Evolutionary conservation across 2,329 filamentous ascomycete genomes (phyloP), one percentile per base, ranked within the genome.

Genomic region (Parasarocladium wereldwijsianum): DNA sequence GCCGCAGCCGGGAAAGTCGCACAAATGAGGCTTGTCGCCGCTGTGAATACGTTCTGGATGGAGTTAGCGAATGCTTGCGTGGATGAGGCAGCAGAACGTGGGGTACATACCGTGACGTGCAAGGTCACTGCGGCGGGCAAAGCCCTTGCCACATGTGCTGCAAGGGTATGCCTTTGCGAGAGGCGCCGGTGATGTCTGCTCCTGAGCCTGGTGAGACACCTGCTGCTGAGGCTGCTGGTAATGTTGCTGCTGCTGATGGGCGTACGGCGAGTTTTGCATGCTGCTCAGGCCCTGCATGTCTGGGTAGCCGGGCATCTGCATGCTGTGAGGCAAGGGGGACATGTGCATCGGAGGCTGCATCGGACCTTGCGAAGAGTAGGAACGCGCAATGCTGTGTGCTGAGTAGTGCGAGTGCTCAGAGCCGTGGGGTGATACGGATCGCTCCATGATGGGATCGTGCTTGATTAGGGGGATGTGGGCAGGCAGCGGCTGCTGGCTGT

Each of bases 41-140:
- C 76, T 93, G 55, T 98, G 90, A 41, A 98, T 98, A 26, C 90
- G 83, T 58, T 96, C 87, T 94, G 43, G 82, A 23, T 31, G 10
- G 29, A 24, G 39, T 52, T 40, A 53, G 49, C 22, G 27, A 22
- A 17, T 17, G 9, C 13, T 19, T 17, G 6, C 12, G 16, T 24
- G 6, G n/a, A 5, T 14, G 8, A 10, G 6, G 9, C 19, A 8
- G 12, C 3, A 9, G 2, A 24, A 9, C 11, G 14, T 24, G 13
- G 17, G 14, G n/a, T 17, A 56, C 78, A 53, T 71, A 94, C 87
- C 87, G 57, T 98, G 90, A 45, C 90, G 73, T 38, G 86, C 84
- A 30, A 96, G 71, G 58, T 98, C 90, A 55, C 87, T 96, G 40
- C 90, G 70, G 45, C 90, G 67, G 31, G 90, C 90, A 51, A 98